phyloP scores from a whole-genome alignment of 2,329 filamentous ascomycete species.

The Metarhizium guizhouense region DNA sequence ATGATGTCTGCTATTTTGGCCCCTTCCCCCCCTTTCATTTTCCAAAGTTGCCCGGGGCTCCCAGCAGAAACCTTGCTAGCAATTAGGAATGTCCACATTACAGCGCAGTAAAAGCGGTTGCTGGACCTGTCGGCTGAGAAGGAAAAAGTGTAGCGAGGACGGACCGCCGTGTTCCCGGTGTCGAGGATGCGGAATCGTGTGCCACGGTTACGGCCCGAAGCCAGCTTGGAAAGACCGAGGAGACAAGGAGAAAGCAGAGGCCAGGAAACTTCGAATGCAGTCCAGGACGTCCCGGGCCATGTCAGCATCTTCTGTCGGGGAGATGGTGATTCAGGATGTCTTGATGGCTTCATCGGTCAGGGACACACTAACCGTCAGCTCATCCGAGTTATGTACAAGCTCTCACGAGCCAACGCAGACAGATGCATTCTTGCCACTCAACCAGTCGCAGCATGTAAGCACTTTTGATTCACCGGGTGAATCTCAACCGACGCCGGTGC shows the following conservation, averaged over 20 bases:
- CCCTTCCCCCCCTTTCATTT: no score
- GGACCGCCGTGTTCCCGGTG: slow-evolving; percentile 3
- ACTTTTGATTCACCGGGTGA: background rate
- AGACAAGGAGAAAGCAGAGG: slow-evolving; percentile 3
- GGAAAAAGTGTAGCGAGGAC: slow-evolving; percentile 2
- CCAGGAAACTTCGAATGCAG: background rate
- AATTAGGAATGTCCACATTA: background rate
- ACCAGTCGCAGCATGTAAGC: background rate
- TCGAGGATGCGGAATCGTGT: background rate
- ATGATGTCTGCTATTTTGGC: no score
- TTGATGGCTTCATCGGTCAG: background rate
- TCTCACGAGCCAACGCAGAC: background rate
- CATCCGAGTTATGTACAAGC: background rate
- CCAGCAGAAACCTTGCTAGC: background rate
- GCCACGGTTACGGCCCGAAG: slow-evolving; percentile 4
- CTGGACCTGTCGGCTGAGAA: slow-evolving; percentile 5
- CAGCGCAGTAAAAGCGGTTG: slow-evolving; percentile 4
- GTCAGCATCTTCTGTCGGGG: background rate
- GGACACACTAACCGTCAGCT: background rate
- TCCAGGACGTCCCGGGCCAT: background rate
- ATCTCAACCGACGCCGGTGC: background rate
- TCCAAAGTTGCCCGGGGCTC: background rate
- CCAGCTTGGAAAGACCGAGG: slow-evolving; percentile 6
- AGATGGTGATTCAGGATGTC: background rate
- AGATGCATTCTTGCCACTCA: background rate